Conservation (phyloP, 1,284 basidiomycete species). For the Naganishia sp. region DNA sequence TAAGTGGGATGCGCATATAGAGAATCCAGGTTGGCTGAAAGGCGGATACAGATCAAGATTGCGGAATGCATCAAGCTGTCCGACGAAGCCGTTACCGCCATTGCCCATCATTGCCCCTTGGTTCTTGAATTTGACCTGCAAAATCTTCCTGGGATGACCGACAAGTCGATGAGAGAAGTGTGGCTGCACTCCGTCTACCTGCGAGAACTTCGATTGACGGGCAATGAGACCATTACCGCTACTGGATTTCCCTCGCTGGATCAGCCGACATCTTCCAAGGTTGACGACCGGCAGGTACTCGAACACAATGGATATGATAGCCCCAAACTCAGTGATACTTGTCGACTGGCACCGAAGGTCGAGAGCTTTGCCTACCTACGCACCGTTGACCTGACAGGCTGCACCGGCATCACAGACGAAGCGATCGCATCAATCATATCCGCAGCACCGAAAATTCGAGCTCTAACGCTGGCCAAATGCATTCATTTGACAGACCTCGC, state of each 20-base stretch:
- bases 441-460: conserved; percentile 86
- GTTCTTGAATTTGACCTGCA: conserved; percentile 94
- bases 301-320: neutral
- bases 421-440: conserved; percentile 86
- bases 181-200: conserved; percentile 79
- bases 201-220: conserved; percentile 85
- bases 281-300: conserved; percentile 11
- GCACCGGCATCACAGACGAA: conserved; percentile 78
- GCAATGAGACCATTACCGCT: conserved; percentile 78
- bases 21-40: neutral
- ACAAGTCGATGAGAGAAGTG: conserved; percentile 76
- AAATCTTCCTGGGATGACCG: conserved; percentile 75
- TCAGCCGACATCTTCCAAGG: conserved; percentile 29
- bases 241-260: conserved; percentile 76
- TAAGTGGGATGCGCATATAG: conserved; percentile 39
- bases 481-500: conserved; percentile 78
- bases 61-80: conserved; percentile 75
- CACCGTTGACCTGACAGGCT: conserved; percentile 86
- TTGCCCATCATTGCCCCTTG: conserved; percentile 80
- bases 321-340: conserved; percentile 19
- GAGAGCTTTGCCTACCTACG: conserved; percentile 72
- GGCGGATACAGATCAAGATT: conserved; percentile 72
- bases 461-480: conserved; percentile 91
- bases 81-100: conserved; percentile 72
- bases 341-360: conserved; percentile 37